A percentile compares a stretch with the other conserved stretches of the same genome.
Conservation (phyloP, 192 early-diverging fungal genomes). For the Backusella westeae region DNA sequence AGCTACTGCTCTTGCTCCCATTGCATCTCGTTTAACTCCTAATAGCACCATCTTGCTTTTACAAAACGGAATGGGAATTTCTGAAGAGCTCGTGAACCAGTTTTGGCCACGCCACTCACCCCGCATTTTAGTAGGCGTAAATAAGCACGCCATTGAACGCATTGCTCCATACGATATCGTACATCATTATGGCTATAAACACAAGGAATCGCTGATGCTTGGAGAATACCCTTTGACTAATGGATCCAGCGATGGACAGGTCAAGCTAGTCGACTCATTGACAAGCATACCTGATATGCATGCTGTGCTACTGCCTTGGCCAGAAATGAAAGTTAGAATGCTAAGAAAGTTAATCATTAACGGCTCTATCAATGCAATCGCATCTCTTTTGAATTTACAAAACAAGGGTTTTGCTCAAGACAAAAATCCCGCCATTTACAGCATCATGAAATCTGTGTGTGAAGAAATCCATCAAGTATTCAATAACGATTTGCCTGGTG, state of each 20-base stretch:
- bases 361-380: slow-evolving; percentile 63
- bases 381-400: slow-evolving; percentile 49
- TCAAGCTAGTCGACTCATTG: not conserved
- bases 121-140: slow-evolving; percentile 23
- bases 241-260: not conserved
- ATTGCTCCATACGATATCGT: slow-evolving; percentile 21
- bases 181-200: slow-evolving; percentile 24
- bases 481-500: slow-evolving; percentile 35
- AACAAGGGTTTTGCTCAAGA: slow-evolving; percentile 51
- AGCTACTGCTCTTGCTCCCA: slow-evolving; percentile 37
- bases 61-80: slow-evolving; percentile 66
- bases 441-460: slow-evolving; percentile 20
- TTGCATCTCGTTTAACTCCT: slow-evolving; percentile 40
- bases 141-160: slow-evolving; percentile 26
- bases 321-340: slow-evolving; percentile 43
- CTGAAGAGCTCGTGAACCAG: slow-evolving; percentile 39
- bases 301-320: slow-evolving; percentile 34
- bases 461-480: slow-evolving; percentile 28
- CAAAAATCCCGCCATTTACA: not conserved
- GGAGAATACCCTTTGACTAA: not conserved
- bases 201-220: slow-evolving; percentile 1
- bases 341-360: slow-evolving; percentile 64
- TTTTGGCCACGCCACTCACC: slow-evolving; percentile 14
- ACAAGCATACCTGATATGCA: slow-evolving; percentile 25
- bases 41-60: slow-evolving; percentile 53